Conservation (phyloP, 176 grass and related monocot genomes). For the Dendrocalamus sinicus region DNA sequence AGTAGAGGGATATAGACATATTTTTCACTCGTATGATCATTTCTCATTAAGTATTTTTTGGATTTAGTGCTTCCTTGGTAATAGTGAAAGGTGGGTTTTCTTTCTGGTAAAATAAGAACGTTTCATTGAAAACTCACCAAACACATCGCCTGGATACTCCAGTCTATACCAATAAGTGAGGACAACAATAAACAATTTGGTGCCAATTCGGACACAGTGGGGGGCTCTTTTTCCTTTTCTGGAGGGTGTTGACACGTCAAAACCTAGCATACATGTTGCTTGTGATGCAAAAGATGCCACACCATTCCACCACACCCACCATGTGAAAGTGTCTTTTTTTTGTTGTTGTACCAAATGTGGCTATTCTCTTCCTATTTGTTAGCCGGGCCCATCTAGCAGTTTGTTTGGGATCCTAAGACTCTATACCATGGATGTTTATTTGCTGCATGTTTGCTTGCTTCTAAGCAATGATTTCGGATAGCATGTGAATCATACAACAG, state of each 20-base stretch:
- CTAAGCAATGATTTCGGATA: background rate
- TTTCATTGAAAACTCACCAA: background rate
- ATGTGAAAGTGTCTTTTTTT: background rate
- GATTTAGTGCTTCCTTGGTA: too few relatives aligned
- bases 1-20: too few relatives aligned
- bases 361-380: background rate
- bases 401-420: background rate
- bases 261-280: background rate
- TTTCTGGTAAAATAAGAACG: background rate
- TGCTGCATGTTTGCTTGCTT: background rate
- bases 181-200: constrained; percentile 11
- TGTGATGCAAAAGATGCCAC: background rate
- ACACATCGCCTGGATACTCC: background rate
- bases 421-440: background rate
- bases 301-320: background rate
- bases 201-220: background rate
- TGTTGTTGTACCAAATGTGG: background rate
- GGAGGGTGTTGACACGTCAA: background rate
- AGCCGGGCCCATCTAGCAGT: background rate
- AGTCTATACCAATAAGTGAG: background rate
- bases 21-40: too few relatives aligned
- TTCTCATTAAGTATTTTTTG: too few relatives aligned
- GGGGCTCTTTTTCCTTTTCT: constrained; percentile 7
- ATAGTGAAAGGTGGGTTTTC: background rate
- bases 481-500: constrained; percentile 1